A percentile compares a stretch with the other conserved stretches of the same genome.
Conservation (phyloP, 805 yeast genomes). For the Tetrapisispora nanseiensis region DNA sequence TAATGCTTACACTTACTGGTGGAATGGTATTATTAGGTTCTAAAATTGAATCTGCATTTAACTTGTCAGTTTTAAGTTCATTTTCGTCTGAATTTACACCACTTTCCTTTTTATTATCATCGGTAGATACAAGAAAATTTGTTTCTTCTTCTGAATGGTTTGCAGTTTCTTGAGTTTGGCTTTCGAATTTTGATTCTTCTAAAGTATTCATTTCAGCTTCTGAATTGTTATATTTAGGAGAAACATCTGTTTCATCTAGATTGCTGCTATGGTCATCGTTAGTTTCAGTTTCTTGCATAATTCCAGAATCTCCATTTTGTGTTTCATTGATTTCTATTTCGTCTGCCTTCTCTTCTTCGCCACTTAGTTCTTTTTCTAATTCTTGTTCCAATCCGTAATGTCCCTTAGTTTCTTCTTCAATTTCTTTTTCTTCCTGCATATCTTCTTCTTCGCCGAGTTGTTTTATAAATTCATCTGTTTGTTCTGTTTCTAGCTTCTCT, state of each 20-base stretch:
- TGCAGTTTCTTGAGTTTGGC: too few species aligned
- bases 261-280: neutral
- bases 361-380: constrained; percentile 1
- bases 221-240: neutral
- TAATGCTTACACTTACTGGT: too few species aligned
- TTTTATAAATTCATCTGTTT: neutral
- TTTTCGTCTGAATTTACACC: too few species aligned
- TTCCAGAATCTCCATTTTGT: neutral
- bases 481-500: neutral
- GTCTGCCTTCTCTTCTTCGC: neutral
- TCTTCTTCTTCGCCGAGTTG: neutral
- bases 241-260: neutral
- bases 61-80: too few species aligned
- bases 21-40: too few species aligned
- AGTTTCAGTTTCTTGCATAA: neutral
- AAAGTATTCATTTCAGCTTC: too few species aligned
- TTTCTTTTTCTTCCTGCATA: neutral
- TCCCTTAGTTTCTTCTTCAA: neutral
- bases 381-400: neutral
- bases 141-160: neutral
- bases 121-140: too few species aligned
- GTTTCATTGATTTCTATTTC: neutral
- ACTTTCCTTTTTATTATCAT: too few species aligned
- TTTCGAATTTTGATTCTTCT: too few species aligned
- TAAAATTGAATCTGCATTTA: too few species aligned